Conservation (phyloP, 2,329 filamentous ascomycete species). For the Escovopsis sp. region DNA sequence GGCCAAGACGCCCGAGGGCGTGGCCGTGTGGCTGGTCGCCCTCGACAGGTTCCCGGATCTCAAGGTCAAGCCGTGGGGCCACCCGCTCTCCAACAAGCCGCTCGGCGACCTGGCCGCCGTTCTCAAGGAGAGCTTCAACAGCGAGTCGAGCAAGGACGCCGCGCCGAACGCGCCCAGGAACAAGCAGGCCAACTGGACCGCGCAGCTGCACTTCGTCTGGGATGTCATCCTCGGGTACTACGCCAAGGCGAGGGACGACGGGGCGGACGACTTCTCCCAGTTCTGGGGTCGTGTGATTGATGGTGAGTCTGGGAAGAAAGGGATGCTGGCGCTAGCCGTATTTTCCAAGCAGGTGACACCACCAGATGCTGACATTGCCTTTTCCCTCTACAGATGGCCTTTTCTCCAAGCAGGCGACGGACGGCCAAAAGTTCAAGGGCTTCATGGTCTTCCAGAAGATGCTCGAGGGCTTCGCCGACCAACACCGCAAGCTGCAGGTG, state of each 20-base stretch:
- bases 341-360: not conserved
- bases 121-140: constrained; percentile 56
- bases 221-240: constrained; percentile 53
- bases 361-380: constrained; percentile 10
- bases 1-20: constrained; percentile 70
- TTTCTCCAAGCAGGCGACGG: constrained; percentile 67
- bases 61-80: constrained; percentile 57
- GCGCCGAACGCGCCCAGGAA: constrained; percentile 27
- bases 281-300: constrained; percentile 85
- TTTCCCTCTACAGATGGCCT: constrained; percentile 47
- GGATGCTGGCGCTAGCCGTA: no score
- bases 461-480: constrained; percentile 39
- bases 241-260: constrained; percentile 21
- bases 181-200: constrained; percentile 61
- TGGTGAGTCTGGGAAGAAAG: constrained; percentile 36
- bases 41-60: constrained; percentile 48
- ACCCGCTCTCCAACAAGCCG: constrained; percentile 58
- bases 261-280: constrained; percentile 44
- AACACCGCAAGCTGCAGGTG: constrained; percentile 29
- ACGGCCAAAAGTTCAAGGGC: constrained; percentile 83
- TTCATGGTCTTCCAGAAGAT: constrained; percentile 76
- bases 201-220: constrained; percentile 81
- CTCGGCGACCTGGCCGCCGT: constrained; percentile 57
- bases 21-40: constrained; percentile 73
- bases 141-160: constrained; percentile 31